Conservation (phyloP, 371 early-diverging fungal species). For the Mortierella sp. region DNA sequence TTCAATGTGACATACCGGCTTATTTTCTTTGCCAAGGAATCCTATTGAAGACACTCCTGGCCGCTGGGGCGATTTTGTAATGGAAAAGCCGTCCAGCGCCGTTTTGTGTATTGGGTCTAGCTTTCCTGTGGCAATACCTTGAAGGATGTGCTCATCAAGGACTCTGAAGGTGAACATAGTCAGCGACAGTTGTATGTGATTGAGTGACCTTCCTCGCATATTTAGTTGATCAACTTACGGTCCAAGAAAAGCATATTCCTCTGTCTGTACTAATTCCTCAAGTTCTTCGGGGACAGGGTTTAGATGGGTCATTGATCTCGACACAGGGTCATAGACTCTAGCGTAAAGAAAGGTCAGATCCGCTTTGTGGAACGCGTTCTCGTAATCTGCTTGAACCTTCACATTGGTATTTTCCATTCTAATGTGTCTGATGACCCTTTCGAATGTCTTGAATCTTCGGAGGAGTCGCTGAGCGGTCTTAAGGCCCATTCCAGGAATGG, state of each 20-base stretch:
- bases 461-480: slow-evolving; percentile 84
- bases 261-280: slow-evolving; percentile 19
- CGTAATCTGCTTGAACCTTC: slow-evolving; percentile 69
- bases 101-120: slow-evolving; percentile 67
- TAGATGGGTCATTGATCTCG: slow-evolving; percentile 64
- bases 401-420: slow-evolving; percentile 49
- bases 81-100: slow-evolving; percentile 38
- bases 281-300: slow-evolving; percentile 64
- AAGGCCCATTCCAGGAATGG: slow-evolving; percentile 90
- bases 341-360: slow-evolving; percentile 88
- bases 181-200: not conserved
- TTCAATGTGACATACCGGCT: slow-evolving; percentile 2
- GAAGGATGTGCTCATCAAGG: slow-evolving; percentile 57
- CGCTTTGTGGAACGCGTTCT: slow-evolving; percentile 73
- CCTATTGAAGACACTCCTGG: not conserved
- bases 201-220: not conserved
- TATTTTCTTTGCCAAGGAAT: slow-evolving; percentile 35
- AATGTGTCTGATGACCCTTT: slow-evolving; percentile 56
- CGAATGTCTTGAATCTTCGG: slow-evolving; percentile 60
- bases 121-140: slow-evolving; percentile 65
- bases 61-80: not conserved
- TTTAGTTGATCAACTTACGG: slow-evolving; percentile 52
- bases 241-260: slow-evolving; percentile 59
- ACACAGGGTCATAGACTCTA: slow-evolving; percentile 79
- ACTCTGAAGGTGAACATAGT: slow-evolving; percentile 35